Evolutionary conservation across 2,329 filamentous ascomycete species (phyloP).

Genomic region (Fusarium mexicanum): DNA sequence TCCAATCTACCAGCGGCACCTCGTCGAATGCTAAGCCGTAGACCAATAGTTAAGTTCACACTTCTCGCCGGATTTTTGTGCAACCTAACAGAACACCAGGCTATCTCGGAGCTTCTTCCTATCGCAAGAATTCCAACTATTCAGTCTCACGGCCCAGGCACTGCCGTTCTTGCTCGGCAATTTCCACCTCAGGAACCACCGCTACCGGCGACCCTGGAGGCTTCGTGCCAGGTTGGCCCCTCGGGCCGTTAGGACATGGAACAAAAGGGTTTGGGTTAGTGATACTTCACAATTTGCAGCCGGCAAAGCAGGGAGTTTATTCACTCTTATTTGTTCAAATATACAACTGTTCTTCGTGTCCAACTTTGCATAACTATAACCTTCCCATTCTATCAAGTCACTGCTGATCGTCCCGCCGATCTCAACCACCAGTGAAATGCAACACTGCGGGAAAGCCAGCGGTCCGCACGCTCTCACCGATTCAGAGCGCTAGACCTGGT

Average conservation of each 20-base stretch:
- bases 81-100: neutral
- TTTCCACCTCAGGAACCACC: neutral
- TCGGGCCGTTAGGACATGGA: neutral
- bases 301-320: too few species aligned
- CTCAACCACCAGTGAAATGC: too few species aligned
- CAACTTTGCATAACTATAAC: neutral
- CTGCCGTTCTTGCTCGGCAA: neutral
- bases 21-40: neutral
- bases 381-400: neutral
- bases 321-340: neutral
- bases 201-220: neutral
- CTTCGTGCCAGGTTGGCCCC: neutral
- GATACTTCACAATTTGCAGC: too few species aligned
- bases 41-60: conserved; percentile 3
- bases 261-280: neutral
- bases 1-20: neutral
- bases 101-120: neutral
- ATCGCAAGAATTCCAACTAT: neutral
- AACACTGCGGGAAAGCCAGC: too few species aligned
- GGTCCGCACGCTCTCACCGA: too few species aligned
- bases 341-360: neutral
- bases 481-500: too few species aligned
- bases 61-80: neutral
- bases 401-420: neutral
- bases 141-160: neutral